These are phyloP conservation scores for Strobilomyces confusus DNA, from an alignment of 768 basidiomycete species.

Conservation along the genomic window DNA sequence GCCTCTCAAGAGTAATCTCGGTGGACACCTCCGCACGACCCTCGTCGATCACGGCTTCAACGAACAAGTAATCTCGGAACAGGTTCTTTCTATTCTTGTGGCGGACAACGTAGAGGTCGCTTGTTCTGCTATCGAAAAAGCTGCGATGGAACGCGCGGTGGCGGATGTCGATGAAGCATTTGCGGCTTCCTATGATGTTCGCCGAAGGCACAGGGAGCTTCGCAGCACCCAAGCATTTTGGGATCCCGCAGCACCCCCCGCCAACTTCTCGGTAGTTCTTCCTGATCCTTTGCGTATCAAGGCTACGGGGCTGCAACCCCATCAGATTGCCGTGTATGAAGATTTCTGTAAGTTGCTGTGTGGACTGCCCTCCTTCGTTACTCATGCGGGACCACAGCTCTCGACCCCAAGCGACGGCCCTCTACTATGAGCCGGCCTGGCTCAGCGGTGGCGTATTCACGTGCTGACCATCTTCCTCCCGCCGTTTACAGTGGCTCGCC, in stretches of 20 bases:
- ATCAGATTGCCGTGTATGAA: slow-evolving; percentile 89
- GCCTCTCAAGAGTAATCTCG: slow-evolving; percentile 88
- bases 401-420: slow-evolving; percentile 54
- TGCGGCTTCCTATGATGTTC: slow-evolving; percentile 70
- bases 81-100: slow-evolving; percentile 73
- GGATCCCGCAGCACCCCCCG: slow-evolving; percentile 73
- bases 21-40: slow-evolving; percentile 79
- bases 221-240: slow-evolving; percentile 78
- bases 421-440: slow-evolving; percentile 57
- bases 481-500: slow-evolving; percentile 60
- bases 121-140: slow-evolving; percentile 92
- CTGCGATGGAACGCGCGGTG: slow-evolving; percentile 94
- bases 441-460: slow-evolving; percentile 67
- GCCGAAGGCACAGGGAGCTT: slow-evolving; percentile 84
- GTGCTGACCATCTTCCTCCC: slow-evolving; percentile 39
- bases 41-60: slow-evolving; percentile 85
- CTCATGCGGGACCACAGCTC: slow-evolving; percentile 31
- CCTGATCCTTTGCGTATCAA: slow-evolving; percentile 90
- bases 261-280: slow-evolving; percentile 65
- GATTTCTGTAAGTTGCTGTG: slow-evolving; percentile 69
- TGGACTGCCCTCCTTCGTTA: slow-evolving; percentile 3
- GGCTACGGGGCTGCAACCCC: slow-evolving; percentile 71
- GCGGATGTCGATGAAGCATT: slow-evolving; percentile 92
- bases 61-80: slow-evolving; percentile 83
- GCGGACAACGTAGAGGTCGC: slow-evolving; percentile 92